Evolutionary conservation across 176 grass and related monocot species (phyloP), one percentile per base, ranked within the genome.

Genomic region (Cocos nucifera): DNA sequence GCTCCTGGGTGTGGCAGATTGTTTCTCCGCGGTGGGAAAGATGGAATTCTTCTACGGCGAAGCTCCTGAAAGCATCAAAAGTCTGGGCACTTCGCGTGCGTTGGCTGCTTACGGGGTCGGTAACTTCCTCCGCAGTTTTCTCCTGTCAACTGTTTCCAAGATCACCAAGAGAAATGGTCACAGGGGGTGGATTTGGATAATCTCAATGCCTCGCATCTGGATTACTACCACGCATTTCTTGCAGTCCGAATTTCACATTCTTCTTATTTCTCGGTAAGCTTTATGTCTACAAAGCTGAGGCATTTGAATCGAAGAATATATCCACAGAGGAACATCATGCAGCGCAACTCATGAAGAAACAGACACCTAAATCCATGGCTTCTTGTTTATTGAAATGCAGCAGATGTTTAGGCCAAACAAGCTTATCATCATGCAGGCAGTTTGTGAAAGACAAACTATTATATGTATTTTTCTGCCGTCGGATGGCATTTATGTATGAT

Each of bases 41-140:
- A 17, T 21, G 17, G 65, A 67, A 5, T 29, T 67, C 65, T 67
- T 56, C 8, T 67, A 67, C 65, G 35, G 4, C 51, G 26, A 67
- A 35, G 51, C 51, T 26, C 65, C 65, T 8, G 52, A 55, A 51
- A 67, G 52, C 50, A 56, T 67, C 52, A 67, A 67, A 27, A 67
- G 52, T 24, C 27, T 67, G 8, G 65, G 65, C 51, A 7, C 52
- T 22, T 67, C 65, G 18, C 39, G 1, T 27, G 12, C 24, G 14
- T 35, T 35, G 26, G 15, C 26, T 15, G 17, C 65, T 2, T 56
- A 44, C 2, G 26, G 53, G 3, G 18, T 56, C 53, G 51, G 65
- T 0, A 68, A 68, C 53, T 56, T 68, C 5, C 51, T 68, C 51
- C 56, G 52, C 27, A 68, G 52, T 3, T 18, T 54, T 6, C 51